These are phyloP conservation scores for Edaphochlamys debaryana DNA, from an alignment of 139 green algal species.

Conservation along the genomic window DNA sequence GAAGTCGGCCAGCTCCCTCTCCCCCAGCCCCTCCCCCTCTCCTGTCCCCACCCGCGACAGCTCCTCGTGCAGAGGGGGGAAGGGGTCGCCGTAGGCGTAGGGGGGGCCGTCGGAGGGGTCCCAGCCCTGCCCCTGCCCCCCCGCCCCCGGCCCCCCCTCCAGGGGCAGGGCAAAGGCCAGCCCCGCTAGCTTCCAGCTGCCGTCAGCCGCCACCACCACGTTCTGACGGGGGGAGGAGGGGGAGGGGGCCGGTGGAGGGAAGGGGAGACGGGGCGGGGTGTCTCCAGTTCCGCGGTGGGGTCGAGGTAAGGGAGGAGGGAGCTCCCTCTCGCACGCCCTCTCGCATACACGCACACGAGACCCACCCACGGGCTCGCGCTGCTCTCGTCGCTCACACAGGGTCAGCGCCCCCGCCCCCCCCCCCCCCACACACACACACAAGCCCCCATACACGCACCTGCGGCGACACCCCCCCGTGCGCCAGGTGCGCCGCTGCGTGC, in stretches of 20 bases:
- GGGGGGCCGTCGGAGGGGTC: no score
- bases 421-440: no score
- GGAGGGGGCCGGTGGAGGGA: neutral
- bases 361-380: no score
- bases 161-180: constrained; percentile 64
- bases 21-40: no score
- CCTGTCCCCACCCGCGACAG: no score
- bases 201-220: constrained; percentile 56
- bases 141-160: neutral
- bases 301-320: no score
- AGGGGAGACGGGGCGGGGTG: no score
- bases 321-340: neutral
- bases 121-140: neutral
- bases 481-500: constrained; percentile 76
- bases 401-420: no score
- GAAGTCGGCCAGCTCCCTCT: no score
- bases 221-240: neutral
- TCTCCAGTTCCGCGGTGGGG: no score
- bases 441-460: constrained; percentile 34
- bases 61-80: constrained; percentile 57
- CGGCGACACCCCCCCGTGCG: constrained; percentile 78
- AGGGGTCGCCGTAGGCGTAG: constrained; percentile 52
- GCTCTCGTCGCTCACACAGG: no score
- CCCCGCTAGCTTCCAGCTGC: constrained; percentile 82
- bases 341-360: neutral